A percentile compares a stretch with the other conserved stretches of the same genome.
phyloP scores from a whole-genome alignment of 768 basidiomycete genomes.

The Leccinum variicolor region DNA sequence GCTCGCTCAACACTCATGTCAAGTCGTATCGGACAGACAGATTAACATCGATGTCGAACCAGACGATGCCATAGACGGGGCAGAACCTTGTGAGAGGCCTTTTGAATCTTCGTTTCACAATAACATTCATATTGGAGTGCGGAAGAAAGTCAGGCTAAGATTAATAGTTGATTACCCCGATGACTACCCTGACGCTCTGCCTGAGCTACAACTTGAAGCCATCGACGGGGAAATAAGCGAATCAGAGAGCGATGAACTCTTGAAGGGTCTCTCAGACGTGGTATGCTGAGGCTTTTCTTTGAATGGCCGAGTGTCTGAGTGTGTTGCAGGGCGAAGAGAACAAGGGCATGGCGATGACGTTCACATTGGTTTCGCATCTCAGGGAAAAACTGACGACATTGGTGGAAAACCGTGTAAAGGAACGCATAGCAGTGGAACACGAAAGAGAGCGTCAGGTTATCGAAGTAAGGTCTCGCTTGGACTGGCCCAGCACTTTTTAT shows the following conservation, averaged over 20 bases:
- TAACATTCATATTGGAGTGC: constrained; percentile 9
- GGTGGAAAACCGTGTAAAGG: constrained; percentile 57
- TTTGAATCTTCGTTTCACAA: not conserved
- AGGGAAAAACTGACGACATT: constrained; percentile 71
- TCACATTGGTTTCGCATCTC: constrained; percentile 84
- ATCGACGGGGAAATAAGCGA: constrained; percentile 65
- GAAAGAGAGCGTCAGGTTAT: constrained; percentile 73
- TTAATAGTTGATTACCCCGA: constrained; percentile 76
- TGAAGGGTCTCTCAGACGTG: constrained; percentile 54
- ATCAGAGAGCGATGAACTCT: constrained; percentile 49
- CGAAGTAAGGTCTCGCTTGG: constrained; percentile 51
- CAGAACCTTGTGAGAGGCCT: constrained; percentile 46
- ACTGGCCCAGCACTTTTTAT: not conserved
- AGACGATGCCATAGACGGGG: constrained; percentile 66
- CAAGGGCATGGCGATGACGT: constrained; percentile 96
- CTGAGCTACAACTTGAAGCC: constrained; percentile 63
- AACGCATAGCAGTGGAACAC: constrained; percentile 53
- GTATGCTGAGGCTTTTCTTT: constrained; percentile 36
- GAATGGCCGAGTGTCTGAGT: not conserved
- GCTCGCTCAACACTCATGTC: constrained; percentile 45
- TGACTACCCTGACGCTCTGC: constrained; percentile 81
- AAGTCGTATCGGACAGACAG: constrained; percentile 84
- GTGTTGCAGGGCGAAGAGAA: constrained; percentile 71
- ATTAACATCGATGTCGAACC: constrained; percentile 87
- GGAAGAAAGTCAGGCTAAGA: constrained; percentile 64